Evolutionary conservation across 768 basidiomycete genomes (phyloP).

Genomic region (Strobilomyces confusus): DNA sequence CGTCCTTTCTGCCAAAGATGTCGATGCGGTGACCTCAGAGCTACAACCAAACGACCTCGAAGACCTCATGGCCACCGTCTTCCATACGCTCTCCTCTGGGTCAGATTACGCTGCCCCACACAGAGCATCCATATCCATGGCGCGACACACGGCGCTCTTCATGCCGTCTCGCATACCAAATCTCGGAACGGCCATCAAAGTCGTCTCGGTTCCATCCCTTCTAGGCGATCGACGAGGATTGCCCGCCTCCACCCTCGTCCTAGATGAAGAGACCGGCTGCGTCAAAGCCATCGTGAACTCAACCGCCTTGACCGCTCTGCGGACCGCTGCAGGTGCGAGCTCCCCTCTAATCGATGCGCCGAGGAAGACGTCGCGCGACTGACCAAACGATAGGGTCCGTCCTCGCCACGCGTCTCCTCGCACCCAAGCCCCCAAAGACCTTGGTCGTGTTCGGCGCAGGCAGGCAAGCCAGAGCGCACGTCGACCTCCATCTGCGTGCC

Average conservation of each 20-base stretch:
- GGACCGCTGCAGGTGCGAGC: conserved; percentile 73
- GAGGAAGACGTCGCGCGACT: neutral
- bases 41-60: conserved; percentile 47
- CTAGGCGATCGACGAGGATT: conserved; percentile 49
- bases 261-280: conserved; percentile 66
- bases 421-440: conserved; percentile 36
- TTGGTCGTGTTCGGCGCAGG: conserved; percentile 73
- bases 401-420: conserved; percentile 57
- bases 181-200: conserved; percentile 67
- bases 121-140: conserved; percentile 51
- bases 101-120: conserved; percentile 42
- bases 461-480: conserved; percentile 62
- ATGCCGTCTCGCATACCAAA: conserved; percentile 72
- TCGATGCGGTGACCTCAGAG: conserved; percentile 43
- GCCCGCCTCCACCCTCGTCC: conserved; percentile 70
- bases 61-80: conserved; percentile 56
- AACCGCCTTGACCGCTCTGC: conserved; percentile 66
- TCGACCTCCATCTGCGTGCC: conserved; percentile 54
- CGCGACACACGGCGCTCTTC: conserved; percentile 62
- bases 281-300: conserved; percentile 81
- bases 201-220: conserved; percentile 67
- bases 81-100: conserved; percentile 41
- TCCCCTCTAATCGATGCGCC: neutral
- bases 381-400: conserved; percentile 50
- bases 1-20: conserved; percentile 59